Conservation (phyloP, 1,284 basidiomycete genomes). For the Moniliophthora roreri region DNA sequence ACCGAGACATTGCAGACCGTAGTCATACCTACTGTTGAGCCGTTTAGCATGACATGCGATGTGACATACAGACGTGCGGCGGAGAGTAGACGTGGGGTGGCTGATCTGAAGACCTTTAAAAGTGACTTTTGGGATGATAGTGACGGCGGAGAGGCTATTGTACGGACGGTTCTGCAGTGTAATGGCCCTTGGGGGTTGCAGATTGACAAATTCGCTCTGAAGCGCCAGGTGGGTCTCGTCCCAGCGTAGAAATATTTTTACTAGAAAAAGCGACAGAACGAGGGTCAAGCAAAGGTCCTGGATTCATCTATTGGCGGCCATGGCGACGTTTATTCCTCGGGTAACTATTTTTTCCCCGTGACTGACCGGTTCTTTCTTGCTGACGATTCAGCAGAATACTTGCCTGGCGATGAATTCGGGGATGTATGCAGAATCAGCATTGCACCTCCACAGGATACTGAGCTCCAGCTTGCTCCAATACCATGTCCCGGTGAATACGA, state of each 20-base stretch:
- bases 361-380: constrained; percentile 1
- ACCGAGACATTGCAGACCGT: constrained; percentile 68
- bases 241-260: no score
- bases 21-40: constrained; percentile 53
- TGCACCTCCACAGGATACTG: constrained; percentile 40
- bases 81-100: constrained; percentile 38
- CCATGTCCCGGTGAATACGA: constrained; percentile 57
- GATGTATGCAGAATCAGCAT: constrained; percentile 54
- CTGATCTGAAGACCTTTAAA: constrained; percentile 59
- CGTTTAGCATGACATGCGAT: constrained; percentile 51
- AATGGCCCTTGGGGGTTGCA: constrained; percentile 51
- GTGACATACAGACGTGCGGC: constrained; percentile 48
- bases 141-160: constrained; percentile 52
- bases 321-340: constrained; percentile 38
- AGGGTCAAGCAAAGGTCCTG: constrained; percentile 43
- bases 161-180: constrained; percentile 52
- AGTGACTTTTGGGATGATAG: constrained; percentile 52
- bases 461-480: constrained; percentile 32
- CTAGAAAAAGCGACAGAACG: constrained; percentile 52
- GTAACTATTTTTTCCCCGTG: constrained; percentile 24
- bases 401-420: constrained; percentile 62
- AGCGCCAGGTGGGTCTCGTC: constrained; percentile 51
- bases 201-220: constrained; percentile 49
- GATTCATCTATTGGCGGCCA: constrained; percentile 36
- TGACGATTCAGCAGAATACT: constrained; percentile 45